phyloP scores from a whole-genome alignment of 768 basidiomycete genomes.

The Hygrophorus russula region DNA sequence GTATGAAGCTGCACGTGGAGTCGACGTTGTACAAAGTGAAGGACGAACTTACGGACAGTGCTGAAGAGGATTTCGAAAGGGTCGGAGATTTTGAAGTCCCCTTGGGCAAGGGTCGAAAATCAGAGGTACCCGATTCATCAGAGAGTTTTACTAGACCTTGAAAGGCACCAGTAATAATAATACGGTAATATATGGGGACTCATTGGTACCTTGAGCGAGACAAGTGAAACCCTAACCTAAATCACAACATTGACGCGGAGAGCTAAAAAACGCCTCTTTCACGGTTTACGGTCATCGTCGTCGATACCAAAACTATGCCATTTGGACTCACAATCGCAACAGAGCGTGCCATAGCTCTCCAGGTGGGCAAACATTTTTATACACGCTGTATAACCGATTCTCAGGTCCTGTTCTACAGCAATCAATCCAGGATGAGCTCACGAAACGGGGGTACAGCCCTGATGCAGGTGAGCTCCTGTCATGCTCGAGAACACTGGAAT shows the following conservation, averaged over 20 bases:
- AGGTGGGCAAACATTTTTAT: slow-evolving; percentile 30
- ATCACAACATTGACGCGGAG: not conserved
- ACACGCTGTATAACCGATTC: slow-evolving; percentile 7
- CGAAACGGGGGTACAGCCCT: slow-evolving; percentile 57
- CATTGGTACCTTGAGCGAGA: too few relatives aligned
- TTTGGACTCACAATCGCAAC: slow-evolving; percentile 74
- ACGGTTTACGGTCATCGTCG: not conserved
- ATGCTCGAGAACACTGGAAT: slow-evolving; percentile 1
- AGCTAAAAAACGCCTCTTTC: not conserved
- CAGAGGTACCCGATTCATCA: too few relatives aligned
- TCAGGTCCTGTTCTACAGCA: slow-evolving; percentile 29
- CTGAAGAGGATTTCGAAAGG: too few relatives aligned
- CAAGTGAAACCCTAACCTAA: too few relatives aligned
- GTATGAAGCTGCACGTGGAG: too few relatives aligned
- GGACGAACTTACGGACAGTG: too few relatives aligned
- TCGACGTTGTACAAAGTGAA: too few relatives aligned
- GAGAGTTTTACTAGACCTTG: too few relatives aligned
- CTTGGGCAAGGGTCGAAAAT: too few relatives aligned
- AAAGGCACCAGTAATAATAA: too few relatives aligned
- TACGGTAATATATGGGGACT: too few relatives aligned
- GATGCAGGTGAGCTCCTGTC: slow-evolving; percentile 52
- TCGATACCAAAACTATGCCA: slow-evolving; percentile 39
- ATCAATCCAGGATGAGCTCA: slow-evolving; percentile 74
- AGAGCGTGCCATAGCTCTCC: slow-evolving; percentile 60
- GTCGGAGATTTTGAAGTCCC: too few relatives aligned